These are phyloP conservation scores for Mycena rebaudengoi DNA, from an alignment of 768 basidiomycete genomes.

Conservation along the genomic window DNA sequence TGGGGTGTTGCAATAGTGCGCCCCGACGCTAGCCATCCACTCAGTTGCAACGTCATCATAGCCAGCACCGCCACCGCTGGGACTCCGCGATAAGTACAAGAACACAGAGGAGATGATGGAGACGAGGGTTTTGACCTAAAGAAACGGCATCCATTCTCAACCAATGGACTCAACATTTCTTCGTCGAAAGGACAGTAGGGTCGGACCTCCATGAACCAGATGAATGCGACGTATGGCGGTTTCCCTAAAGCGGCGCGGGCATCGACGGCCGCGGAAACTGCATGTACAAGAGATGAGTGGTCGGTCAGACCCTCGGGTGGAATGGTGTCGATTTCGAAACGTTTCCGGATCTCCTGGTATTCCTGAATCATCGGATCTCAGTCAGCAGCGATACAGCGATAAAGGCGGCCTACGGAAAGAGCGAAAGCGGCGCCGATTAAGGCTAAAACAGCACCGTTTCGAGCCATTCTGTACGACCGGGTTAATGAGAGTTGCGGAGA, in stretches of 20 bases:
- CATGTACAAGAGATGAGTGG: background rate
- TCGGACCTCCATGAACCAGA: slow-evolving; percentile 19
- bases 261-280: slow-evolving; percentile 14
- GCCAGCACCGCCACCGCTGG: slow-evolving; percentile 24
- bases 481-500: background rate
- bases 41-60: slow-evolving; percentile 24
- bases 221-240: slow-evolving; percentile 21
- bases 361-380: background rate
- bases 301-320: slow-evolving; percentile 4
- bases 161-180: slow-evolving; percentile 21
- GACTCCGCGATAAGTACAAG: slow-evolving; percentile 2
- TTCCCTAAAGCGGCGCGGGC: slow-evolving; percentile 15
- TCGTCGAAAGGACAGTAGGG: slow-evolving; percentile 12
- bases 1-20: slow-evolving; percentile 32
- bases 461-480: background rate
- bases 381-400: background rate
- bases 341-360: slow-evolving; percentile 9
- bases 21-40: slow-evolving; percentile 25
- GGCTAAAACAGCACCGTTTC: slow-evolving; percentile 15
- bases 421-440: slow-evolving; percentile 14
- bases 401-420: slow-evolving; percentile 2
- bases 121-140: slow-evolving; percentile 10
- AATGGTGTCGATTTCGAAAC: slow-evolving; percentile 19
- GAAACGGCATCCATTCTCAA: slow-evolving; percentile 21
- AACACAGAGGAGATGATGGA: too few relatives aligned